Evolutionary conservation across 129 eudicot species (phyloP), one percentile per base, ranked within the genome.

Genomic region (Calendula officinalis): DNA sequence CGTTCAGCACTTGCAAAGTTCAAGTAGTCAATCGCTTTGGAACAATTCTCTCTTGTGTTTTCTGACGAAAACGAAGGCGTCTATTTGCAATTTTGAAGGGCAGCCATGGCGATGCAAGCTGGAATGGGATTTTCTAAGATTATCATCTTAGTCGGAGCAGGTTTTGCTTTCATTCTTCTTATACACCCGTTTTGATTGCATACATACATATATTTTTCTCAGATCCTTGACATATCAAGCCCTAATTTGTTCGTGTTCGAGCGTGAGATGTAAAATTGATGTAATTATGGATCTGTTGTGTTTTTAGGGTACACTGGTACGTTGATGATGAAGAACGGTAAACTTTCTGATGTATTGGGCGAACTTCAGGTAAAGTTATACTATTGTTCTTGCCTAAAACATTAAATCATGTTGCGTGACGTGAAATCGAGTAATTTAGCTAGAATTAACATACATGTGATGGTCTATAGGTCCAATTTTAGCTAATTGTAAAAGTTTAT

Each of bases 21-120:
- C 55, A 15, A n/a, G 1, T 42, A 27, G 73, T 43, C 64, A 5
- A 44, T 57, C 14, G 48, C 17, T 57, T 57, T 45, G 48, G 47
- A 44, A 57, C 64, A 57, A 16, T 34, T 45, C 65, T 43, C 63
- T 68, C 39, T 45, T 43, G 16, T 35, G 22, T 45, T 16, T 68
- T 44, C 56, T 8, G 47, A 15, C 64, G 17, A 55, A 58, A 56
- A 10, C 65, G 36, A 54, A 42, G 54, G 55, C 16, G 60, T 68
- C 13, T 36, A 51, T 45, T 56, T 45, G 2, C 56, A 37, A 68
- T 59, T 35, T 76, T 43, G 14, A 22, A 46, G 35, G 44, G 60
- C 49, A 71, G 76, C 76, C 51, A 88, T 88, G 98, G 94, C 96
- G 67, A 78, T 87, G 96, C 88, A 87, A 65, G 69, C 96, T 50